Percentiles rank a stretch among this genome's conserved stretches.
Conservation (phyloP, 129 eudicot genomes). For the Pulicaria dysenterica region DNA sequence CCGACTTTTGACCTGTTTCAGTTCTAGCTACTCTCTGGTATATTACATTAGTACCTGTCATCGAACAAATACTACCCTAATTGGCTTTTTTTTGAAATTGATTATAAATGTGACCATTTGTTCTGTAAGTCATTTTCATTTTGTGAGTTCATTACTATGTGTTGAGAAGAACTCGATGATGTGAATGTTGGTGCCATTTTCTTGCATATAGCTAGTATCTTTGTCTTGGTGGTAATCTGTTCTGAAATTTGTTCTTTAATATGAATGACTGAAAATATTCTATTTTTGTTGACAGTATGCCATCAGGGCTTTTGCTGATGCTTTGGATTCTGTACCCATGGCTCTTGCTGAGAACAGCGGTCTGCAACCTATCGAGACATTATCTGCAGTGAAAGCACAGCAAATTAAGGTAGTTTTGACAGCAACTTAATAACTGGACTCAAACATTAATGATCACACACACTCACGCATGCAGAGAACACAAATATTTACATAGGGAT, state of each 20-base stretch:
- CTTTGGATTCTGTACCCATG: constrained; percentile 94
- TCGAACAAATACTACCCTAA: too few relatives aligned
- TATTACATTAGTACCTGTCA: too few relatives aligned
- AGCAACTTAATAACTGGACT: neutral
- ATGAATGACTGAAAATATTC: neutral
- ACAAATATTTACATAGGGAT: too few relatives aligned
- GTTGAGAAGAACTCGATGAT: neutral
- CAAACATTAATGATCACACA: too few relatives aligned
- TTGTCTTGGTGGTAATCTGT: neutral
- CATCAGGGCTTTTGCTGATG: constrained; percentile 96
- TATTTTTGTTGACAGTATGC: constrained; percentile 71
- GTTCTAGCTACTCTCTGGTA: too few relatives aligned
- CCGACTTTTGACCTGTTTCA: too few relatives aligned
- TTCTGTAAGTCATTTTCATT: neutral
- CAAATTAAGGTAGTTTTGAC: constrained; percentile 78
- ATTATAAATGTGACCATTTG: neutral
- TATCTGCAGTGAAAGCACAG: constrained; percentile 89
- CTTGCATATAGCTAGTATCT: neutral
- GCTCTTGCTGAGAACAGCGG: constrained; percentile 99
- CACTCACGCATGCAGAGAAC: too few relatives aligned
- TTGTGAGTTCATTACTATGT: neutral
- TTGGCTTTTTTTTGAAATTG: too few relatives aligned
- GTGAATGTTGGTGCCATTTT: constrained; percentile 14
- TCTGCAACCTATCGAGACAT: constrained; percentile 88
- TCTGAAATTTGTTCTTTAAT: neutral